These are phyloP conservation scores for Ustilago cynodontis DNA, from an alignment of 1,284 basidiomycete species.

Conservation along the genomic window DNA sequence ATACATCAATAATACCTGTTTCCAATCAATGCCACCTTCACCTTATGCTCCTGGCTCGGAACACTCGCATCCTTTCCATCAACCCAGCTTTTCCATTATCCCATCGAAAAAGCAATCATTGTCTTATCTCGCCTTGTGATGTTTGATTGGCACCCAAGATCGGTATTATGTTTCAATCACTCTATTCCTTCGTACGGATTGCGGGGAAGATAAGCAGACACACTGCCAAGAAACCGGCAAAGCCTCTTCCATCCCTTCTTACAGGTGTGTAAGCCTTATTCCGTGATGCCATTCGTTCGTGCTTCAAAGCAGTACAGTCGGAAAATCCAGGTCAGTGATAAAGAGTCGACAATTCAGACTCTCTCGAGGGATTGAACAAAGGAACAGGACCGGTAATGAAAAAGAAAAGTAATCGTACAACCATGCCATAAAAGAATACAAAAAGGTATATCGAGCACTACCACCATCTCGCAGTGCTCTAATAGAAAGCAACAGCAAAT, in stretches of 20 bases:
- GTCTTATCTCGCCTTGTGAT: constrained; percentile 1
- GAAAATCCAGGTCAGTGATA: not conserved
- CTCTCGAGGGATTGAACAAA: not conserved
- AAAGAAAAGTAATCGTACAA: constrained; percentile 1
- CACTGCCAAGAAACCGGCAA: constrained; percentile 7
- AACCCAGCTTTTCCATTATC: not conserved
- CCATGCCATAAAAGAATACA: not conserved
- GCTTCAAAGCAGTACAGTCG: not conserved
- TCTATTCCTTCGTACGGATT: not conserved
- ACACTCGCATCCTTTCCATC: constrained; percentile 6
- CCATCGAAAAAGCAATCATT: not conserved
- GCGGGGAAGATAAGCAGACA: constrained; percentile 28
- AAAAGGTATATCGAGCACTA: not conserved
- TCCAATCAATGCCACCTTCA: not conserved
- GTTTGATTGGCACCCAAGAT: not conserved
- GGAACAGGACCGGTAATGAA: not conserved
- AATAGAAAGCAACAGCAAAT: constrained; percentile 39
- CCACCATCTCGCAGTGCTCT: not conserved
- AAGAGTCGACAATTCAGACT: not conserved
- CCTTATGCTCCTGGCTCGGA: constrained; percentile 3
- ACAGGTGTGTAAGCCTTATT: not conserved
- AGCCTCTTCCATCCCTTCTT: not conserved
- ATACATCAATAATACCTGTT: not conserved
- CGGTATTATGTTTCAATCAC: not conserved
- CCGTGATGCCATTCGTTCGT: constrained; percentile 7